phyloP scores from a whole-genome alignment of 2,329 filamentous ascomycete genomes.

The Fusarium sp. region DNA sequence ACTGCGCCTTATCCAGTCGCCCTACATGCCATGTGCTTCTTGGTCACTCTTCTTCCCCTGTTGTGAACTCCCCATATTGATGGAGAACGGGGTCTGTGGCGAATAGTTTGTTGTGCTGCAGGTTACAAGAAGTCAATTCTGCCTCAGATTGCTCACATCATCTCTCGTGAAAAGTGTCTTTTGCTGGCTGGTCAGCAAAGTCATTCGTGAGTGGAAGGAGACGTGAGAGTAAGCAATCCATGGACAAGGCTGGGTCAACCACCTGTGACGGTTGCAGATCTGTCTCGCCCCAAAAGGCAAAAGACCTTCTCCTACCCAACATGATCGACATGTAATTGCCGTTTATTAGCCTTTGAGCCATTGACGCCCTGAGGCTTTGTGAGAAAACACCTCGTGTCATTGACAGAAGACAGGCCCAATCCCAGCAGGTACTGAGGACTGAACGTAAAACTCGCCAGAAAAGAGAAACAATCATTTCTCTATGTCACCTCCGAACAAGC shows the following conservation, averaged over 20 bases:
- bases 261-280: constrained; percentile 34
- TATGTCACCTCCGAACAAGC: not conserved
- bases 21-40: constrained; percentile 23
- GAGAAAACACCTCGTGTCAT: not conserved
- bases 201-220: not conserved
- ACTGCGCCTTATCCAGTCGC: constrained; percentile 26
- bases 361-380: not conserved
- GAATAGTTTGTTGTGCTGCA: constrained; percentile 16
- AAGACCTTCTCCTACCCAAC: constrained; percentile 14
- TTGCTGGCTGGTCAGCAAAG: constrained; percentile 15
- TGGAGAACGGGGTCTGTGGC: constrained; percentile 29
- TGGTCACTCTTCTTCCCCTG: constrained; percentile 21
- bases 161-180: constrained; percentile 4
- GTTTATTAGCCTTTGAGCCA: not conserved
- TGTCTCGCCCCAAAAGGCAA: constrained; percentile 24
- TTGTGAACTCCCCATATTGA: constrained; percentile 34
- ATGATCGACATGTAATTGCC: constrained; percentile 12
- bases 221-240: constrained; percentile 18
- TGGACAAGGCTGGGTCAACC: constrained; percentile 18
- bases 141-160: not conserved
- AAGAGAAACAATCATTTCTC: not conserved
- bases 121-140: constrained; percentile 3
- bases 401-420: not conserved
- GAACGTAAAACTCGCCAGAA: not conserved
- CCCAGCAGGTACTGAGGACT: not conserved